A percentile compares a stretch with the other conserved stretches of the same genome.
These are phyloP conservation scores for Pisolithus sp. DNA, from an alignment of 768 basidiomycete species.

Conservation along the genomic window DNA sequence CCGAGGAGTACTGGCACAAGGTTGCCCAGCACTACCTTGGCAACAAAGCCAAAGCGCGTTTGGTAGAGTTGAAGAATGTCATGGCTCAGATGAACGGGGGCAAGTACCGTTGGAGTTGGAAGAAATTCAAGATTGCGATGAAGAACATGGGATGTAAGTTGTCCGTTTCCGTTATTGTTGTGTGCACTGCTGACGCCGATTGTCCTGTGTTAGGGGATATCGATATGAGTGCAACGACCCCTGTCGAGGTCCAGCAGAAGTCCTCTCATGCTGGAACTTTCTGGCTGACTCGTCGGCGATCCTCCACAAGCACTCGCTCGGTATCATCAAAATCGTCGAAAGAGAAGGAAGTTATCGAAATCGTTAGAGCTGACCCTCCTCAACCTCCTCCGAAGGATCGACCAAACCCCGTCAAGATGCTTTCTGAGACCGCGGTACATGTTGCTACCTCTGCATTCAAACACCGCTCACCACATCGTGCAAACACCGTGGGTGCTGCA, in stretches of 20 bases:
- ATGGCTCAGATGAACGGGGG: constrained; percentile 70
- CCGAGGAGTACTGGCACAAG: constrained; percentile 79
- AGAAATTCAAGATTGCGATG: constrained; percentile 74
- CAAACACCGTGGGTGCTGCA: constrained; percentile 24
- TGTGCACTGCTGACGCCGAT: background rate
- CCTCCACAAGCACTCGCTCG: constrained; percentile 25
- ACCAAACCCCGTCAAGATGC: constrained; percentile 29
- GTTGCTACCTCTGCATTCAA: constrained; percentile 19
- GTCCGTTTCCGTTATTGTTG: background rate
- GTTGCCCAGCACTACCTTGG: constrained; percentile 75
- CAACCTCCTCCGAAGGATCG: constrained; percentile 27
- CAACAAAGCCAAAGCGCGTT: constrained; percentile 55
- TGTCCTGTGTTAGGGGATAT: constrained; percentile 51
- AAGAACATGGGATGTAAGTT: constrained; percentile 74
- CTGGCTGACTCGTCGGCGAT: constrained; percentile 48
- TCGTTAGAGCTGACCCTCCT: constrained; percentile 16
- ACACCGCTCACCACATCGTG: constrained; percentile 24
- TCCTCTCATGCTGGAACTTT: constrained; percentile 38
- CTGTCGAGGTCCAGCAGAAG: constrained; percentile 52
- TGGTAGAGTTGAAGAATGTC: constrained; percentile 67
- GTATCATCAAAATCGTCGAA: constrained; percentile 26
- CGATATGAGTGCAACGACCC: constrained; percentile 50
- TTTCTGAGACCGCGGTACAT: constrained; percentile 28
- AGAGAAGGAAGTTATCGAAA: constrained; percentile 29
- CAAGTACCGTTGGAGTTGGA: constrained; percentile 79